Evolutionary conservation across 2,329 filamentous ascomycete genomes (phyloP).

Genomic region (Diaporthe sp.): DNA sequence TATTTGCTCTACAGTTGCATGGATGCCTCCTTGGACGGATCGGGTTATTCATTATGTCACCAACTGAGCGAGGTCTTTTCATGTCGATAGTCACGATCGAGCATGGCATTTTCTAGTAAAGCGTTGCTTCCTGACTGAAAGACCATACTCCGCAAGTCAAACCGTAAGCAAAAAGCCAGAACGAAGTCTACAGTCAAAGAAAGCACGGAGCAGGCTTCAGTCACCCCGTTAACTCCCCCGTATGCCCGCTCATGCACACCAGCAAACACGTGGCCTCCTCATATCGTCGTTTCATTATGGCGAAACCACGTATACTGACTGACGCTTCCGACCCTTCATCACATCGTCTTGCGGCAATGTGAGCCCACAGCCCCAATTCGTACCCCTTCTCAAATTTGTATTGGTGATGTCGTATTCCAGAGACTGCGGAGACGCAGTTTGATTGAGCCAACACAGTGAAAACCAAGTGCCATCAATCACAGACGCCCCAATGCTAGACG

Average conservation of each 20-base stretch:
- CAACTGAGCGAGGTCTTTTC: neutral
- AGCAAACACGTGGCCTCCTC: neutral
- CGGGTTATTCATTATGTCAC: neutral
- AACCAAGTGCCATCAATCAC: neutral
- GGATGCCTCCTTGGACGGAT: neutral
- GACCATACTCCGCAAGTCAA: slow-evolving; percentile 17
- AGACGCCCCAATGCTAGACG: neutral
- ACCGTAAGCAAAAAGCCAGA: slow-evolving; percentile 16
- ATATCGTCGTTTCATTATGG: neutral
- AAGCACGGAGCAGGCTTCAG: slow-evolving; percentile 16
- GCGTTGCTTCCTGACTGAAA: slow-evolving; percentile 9
- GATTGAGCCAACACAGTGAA: neutral
- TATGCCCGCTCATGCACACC: slow-evolving; percentile 20
- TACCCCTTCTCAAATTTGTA: neutral
- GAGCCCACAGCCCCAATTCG: neutral
- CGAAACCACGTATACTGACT: neutral
- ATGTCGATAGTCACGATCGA: neutral
- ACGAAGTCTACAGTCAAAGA: slow-evolving; percentile 22
- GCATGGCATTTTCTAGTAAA: slow-evolving; percentile 14
- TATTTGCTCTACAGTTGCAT: neutral
- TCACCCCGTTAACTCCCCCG: slow-evolving; percentile 10
- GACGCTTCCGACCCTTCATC: neutral
- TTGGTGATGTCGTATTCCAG: neutral
- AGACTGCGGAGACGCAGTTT: neutral
- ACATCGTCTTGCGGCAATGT: neutral